Percentiles rank a stretch among this genome's conserved stretches.
These are phyloP conservation scores for Pseudonectria foliicola DNA, from an alignment of 2,329 filamentous ascomycete species.

Conservation along the genomic window DNA sequence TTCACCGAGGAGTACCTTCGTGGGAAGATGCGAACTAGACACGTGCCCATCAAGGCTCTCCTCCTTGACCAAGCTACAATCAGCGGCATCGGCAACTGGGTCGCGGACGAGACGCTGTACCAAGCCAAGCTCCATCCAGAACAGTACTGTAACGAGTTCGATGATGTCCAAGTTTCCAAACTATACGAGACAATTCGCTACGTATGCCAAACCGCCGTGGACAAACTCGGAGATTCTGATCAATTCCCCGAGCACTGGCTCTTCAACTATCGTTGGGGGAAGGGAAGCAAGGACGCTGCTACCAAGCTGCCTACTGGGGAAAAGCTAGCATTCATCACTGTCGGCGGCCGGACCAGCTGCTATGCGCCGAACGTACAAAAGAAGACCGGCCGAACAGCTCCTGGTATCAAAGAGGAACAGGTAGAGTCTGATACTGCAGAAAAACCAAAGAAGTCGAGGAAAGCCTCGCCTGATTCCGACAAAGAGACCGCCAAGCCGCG, in stretches of 20 bases:
- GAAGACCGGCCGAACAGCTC: conserved; percentile 50
- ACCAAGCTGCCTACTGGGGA: conserved; percentile 73
- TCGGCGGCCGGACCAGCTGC: conserved; percentile 86
- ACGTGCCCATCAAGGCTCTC: conserved; percentile 82
- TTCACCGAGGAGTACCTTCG: conserved; percentile 71
- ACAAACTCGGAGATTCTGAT: conserved; percentile 71
- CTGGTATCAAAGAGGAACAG: conserved; percentile 37
- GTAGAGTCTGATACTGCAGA: conserved; percentile 24
- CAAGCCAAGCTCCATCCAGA: conserved; percentile 86
- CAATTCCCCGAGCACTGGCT: conserved; percentile 84
- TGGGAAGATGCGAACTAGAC: conserved; percentile 65
- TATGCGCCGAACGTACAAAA: conserved; percentile 81
- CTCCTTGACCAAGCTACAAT: conserved; percentile 83
- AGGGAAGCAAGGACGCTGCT: conserved; percentile 68
- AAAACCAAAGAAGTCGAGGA: conserved; percentile 18
- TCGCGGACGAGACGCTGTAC: conserved; percentile 89
- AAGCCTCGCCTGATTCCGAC: conserved; percentile 13
- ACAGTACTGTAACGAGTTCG: conserved; percentile 81
- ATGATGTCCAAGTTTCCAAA: conserved; percentile 59
- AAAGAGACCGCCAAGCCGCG: conserved; percentile 17
- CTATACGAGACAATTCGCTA: conserved; percentile 69
- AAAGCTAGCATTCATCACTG: conserved; percentile 77
- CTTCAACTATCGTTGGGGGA: conserved; percentile 83
- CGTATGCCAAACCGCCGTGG: conserved; percentile 74
- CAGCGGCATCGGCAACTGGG: conserved; percentile 95